phyloP scores from a whole-genome alignment of 2,329 filamentous ascomycete genomes.

The Botrytis fabae region DNA sequence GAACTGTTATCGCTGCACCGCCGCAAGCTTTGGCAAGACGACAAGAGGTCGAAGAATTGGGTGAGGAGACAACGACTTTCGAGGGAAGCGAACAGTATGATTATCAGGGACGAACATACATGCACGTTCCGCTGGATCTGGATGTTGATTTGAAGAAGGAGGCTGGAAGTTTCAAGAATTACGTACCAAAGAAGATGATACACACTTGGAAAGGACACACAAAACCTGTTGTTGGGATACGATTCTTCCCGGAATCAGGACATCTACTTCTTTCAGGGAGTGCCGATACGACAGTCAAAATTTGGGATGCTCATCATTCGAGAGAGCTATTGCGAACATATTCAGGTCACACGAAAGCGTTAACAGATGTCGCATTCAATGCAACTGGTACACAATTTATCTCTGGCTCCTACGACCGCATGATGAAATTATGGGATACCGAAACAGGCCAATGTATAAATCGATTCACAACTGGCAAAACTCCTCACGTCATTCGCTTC shows the following conservation, averaged over 20 bases:
- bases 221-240: conserved; percentile 83
- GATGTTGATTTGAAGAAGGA: conserved; percentile 85
- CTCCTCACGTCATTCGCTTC: conserved; percentile 91
- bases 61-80: conserved; percentile 82
- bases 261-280: conserved; percentile 88
- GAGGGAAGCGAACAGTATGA: conserved; percentile 82
- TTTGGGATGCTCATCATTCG: conserved; percentile 93
- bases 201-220: conserved; percentile 84
- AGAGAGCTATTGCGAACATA: conserved; percentile 89
- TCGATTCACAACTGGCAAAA: conserved; percentile 91
- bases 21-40: conserved; percentile 54
- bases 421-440: conserved; percentile 98
- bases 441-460: conserved; percentile 87
- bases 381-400: conserved; percentile 80
- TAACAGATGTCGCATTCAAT: conserved; percentile 90
- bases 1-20: conserved; percentile 59
- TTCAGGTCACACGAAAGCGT: conserved; percentile 82
- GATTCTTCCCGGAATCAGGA: conserved; percentile 85
- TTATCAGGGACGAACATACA: conserved; percentile 94
- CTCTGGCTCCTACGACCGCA: conserved; percentile 87
- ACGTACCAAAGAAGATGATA: conserved; percentile 89
- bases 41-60: conserved; percentile 58
- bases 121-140: conserved; percentile 93
- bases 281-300: conserved; percentile 86
- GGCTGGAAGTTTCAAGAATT: conserved; percentile 78